Evolutionary conservation across 139 green algal genomes (phyloP).

Genomic region (Tetradesmus lagerheimii): DNA sequence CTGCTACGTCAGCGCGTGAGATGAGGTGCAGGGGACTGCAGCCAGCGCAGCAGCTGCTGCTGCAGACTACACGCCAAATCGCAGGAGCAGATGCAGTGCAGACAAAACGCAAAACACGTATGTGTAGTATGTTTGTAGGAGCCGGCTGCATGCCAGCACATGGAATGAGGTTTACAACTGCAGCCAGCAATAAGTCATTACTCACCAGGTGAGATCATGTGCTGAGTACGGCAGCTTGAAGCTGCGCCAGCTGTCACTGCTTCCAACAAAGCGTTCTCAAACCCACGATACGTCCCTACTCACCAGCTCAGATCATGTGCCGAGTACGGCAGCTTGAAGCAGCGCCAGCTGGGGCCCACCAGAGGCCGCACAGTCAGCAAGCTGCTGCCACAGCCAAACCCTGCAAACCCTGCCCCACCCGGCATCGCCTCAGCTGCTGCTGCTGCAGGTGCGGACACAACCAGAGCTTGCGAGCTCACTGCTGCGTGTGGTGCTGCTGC

Average conservation of each 20-base stretch:
- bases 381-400: background rate
- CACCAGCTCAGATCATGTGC: background rate
- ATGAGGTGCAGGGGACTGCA: too few relatives aligned
- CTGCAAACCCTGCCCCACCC: background rate
- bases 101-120: too few relatives aligned
- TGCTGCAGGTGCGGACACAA: background rate
- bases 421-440: background rate
- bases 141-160: too few relatives aligned
- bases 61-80: too few relatives aligned
- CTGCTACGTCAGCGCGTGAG: too few relatives aligned
- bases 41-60: too few relatives aligned
- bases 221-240: constrained; percentile 24
- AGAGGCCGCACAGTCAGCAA: background rate
- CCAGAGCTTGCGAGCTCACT: background rate
- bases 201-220: background rate
- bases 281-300: background rate
- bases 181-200: too few relatives aligned
- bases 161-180: too few relatives aligned
- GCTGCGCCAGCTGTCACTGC: background rate
- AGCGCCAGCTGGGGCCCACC: constrained; percentile 15
- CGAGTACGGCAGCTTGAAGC: constrained; percentile 13
- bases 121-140: too few relatives aligned
- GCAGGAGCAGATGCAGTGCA: too few relatives aligned
- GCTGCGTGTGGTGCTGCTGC: constrained; percentile 4
- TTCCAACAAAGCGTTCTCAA: too few relatives aligned